A percentile compares a stretch with the other conserved stretches of the same genome.
Conservation (phyloP, 495 filamentous ascomycete genomes). For the Neurospora sublineolata region DNA sequence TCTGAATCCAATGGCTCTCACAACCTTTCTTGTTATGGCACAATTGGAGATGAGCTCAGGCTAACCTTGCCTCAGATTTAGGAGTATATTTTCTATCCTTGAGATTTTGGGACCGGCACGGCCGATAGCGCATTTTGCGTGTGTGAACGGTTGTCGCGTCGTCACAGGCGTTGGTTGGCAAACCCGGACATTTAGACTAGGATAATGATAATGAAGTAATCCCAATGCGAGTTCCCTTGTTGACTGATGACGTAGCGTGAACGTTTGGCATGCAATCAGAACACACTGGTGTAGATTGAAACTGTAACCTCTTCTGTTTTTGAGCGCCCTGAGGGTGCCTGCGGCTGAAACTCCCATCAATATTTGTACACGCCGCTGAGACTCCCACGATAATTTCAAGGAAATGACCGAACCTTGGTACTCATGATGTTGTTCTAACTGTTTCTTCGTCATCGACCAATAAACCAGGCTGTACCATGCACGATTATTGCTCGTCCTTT, state of each 20-base stretch:
- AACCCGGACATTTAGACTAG: background rate
- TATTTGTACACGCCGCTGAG: background rate
- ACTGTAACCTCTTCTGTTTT: background rate
- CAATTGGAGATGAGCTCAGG: background rate
- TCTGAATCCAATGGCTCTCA: conserved; percentile 32
- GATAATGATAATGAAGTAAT: background rate
- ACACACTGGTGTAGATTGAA: background rate
- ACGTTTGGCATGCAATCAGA: background rate
- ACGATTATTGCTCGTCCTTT: background rate
- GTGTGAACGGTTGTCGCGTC: background rate
- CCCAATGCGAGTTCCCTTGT: background rate
- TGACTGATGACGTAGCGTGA: background rate
- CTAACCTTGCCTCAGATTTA: conserved; percentile 8
- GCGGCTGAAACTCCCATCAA: background rate
- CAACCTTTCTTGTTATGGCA: background rate
- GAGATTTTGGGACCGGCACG: background rate
- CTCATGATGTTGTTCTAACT: background rate
- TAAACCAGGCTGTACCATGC: background rate
- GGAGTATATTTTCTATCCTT: background rate
- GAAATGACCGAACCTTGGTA: background rate
- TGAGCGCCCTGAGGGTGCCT: background rate
- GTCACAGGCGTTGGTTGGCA: background rate
- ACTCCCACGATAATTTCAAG: background rate
- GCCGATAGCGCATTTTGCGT: background rate
- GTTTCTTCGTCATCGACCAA: background rate